Evolutionary conservation across 192 early-diverging fungal genomes (phyloP), one percentile per base, ranked within the genome.

Genomic region (Jimgerdemannia flammicorona): DNA sequence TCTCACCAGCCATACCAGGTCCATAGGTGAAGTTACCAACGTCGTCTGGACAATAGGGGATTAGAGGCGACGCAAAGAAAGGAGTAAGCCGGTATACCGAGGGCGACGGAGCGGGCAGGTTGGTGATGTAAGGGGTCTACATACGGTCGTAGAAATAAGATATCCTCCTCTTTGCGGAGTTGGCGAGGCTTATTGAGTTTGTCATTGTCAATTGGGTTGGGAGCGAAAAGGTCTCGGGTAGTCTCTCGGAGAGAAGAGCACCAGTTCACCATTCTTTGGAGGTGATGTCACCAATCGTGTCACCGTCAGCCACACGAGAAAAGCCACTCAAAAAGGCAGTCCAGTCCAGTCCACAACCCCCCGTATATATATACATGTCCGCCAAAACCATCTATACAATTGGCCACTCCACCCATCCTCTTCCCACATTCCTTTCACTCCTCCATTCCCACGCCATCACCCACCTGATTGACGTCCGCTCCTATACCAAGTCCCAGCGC

Each of bases 1-100:
- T 59, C 49, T 59, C 49, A 68, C 3, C 40, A 19, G 63, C 40
- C 11, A 64, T 77, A 82, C 78, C 78, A 71, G 81, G 72, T 64
- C 95, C 95, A 87, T 95, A 98, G 72, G 91, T 94, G 81, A 91
- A 98, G 79, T 91, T 91, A 8, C 93, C 93, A 66, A 95, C 86
- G 74, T 89, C 88, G 77, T 89, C 88, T 88, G 78, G 44, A 67
- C 29, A 40, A 69, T 40, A 71, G 29, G 43, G 70, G 8, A 19
- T 44, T 43, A 72, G 39, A 71, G 20, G 7, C 3, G 29, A 70
- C 20, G 73, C 19, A 66, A 11, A 65, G 77, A 63, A 43, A 4
- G 29, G 18, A 67, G 64, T 3, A 20, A 49, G 19, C 29, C 29
- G 29, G 1, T 29, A 29, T 29, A 29, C 29, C 29, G 29, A 29